A percentile compares a stretch with the other conserved stretches of the same genome.
These are phyloP conservation scores for Isatis lusitanica DNA, from an alignment of 441 rosid genomes.

Conservation along the genomic window DNA sequence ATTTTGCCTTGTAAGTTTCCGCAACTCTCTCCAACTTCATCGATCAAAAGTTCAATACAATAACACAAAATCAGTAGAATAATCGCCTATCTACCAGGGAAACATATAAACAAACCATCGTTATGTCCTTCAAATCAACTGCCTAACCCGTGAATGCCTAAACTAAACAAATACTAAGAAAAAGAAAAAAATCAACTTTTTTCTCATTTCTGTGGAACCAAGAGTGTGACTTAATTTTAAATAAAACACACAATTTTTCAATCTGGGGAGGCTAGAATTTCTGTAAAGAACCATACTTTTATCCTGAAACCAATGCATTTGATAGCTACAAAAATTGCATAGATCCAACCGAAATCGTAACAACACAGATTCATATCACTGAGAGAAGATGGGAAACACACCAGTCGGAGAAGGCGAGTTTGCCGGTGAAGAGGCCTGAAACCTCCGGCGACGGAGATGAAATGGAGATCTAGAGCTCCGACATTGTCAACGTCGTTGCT, in stretches of 20 bases:
- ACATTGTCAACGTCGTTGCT: constrained; percentile 20
- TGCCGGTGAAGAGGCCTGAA: constrained; percentile 47
- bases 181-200: background rate
- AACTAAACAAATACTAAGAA: background rate
- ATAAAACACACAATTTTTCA: background rate
- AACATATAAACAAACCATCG: background rate
- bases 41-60: constrained; percentile 34
- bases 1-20: constrained; percentile 47
- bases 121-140: background rate
- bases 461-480: constrained; percentile 45
- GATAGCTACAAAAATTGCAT: background rate
- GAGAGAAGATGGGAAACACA: constrained; percentile 28
- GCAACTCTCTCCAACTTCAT: constrained; percentile 67
- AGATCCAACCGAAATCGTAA: background rate
- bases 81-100: background rate
- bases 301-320: background rate
- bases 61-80: constrained; percentile 3
- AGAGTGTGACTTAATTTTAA: background rate
- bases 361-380: background rate
- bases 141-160: background rate
- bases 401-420: constrained; percentile 67
- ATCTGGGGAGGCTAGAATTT: background rate
- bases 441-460: constrained; percentile 69
- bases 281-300: constrained; percentile 6
- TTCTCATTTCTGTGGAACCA: background rate